Base-by-base conservation (phyloP, 305 asterid species). In the Fraxinus platypoda region DNA sequence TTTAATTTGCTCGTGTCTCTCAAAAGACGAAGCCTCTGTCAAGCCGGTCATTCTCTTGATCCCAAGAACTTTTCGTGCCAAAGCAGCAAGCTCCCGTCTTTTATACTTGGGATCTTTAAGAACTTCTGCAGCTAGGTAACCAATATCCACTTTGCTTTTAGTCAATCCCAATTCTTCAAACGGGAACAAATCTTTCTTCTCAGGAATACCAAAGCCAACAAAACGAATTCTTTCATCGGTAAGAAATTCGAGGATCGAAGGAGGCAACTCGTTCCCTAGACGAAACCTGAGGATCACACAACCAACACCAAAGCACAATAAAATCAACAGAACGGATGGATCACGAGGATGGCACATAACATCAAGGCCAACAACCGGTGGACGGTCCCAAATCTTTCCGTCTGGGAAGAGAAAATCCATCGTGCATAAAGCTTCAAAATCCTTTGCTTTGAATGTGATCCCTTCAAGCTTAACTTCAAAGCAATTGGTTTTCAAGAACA, bases 381-480 rank as follows among this genome's bases (percentile, higher is more conserved):
- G 90, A 8, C 87, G 90, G 23, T 85, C 85, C 98, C 98, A 92
- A 3, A 83, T 43, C 82, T 89, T 91, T 0, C 94, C 93, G 8
- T 88, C 90, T 0, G 98, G 96, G 81, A 95, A 93, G 26, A 95
- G 96, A 85, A 94, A 94, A 83, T 94, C 96, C 82, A 84, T 80
- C 8, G 85, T 72, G 91, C 97, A 95, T 25, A 95, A 37, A 3
- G 91, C 83, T 80, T 91, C 98, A 62, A 95, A 95, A 75, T 91
- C 94, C 41, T 88, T 91, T 28, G 93, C 87, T 84, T 93, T 93
- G 92, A 92, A 94, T 83, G 95, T 88, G 62, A 95, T 95, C 19
- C 97, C 99, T 85, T 95, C 97, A 4, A 95, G 97, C 82, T 93
- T 94, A 2, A 94, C 96, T 85, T 95, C 98, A 33, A 95, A 95